Base-by-base conservation (phyloP, 2,329 filamentous ascomycete species). In the Trichophyton mentagrophytes region DNA sequence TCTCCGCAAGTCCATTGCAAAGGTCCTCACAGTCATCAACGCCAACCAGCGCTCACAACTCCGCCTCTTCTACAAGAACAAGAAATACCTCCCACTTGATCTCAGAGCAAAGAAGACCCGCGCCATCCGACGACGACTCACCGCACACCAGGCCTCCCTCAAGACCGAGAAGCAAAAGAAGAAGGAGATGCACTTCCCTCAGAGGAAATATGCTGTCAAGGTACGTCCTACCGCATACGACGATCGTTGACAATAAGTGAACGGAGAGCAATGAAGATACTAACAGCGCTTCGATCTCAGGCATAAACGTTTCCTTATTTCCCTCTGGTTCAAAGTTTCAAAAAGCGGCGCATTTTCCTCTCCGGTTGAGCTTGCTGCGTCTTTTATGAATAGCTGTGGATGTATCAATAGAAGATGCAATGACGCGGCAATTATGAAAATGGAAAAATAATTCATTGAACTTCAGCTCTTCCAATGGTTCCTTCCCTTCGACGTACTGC, bases 151-250 rank as follows among this genome's bases (percentile, higher is more conserved):
- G 81, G 86, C 88, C 72, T 83, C 85, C 72, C 83, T 86, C 77
- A 82, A 85, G 73, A 88, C 95, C 69, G 87, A 92, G 81, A 96
- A 95, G 88, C 87, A 90, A 79, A 90, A 90, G 86, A 99, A 99
- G 90, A 89, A 87, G 82, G 79, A 83, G 78, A 86, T 83, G 70
- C 92, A 99, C 83, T 99, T 99, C 85, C 93, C 93, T 70, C 90
- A 95, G 84, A 87, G 93, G 81, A 96, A 95, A 83, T 99, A 87
- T 80, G 93, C 93, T 79, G 89, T 99, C 79, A 99, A 97, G 92
- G 93, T 91, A 83, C 69, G 79, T 40, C 27, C 11, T 11, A 7
- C 13, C 22, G 22, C 49, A 30, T 33, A 6, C 17, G 44, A 47
- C 44, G 9, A 20, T 11, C 44, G 17, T 47, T 9, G 8, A 25